Conservation (phyloP, 73 alveolate species). For the Blepharisma japonicum region DNA sequence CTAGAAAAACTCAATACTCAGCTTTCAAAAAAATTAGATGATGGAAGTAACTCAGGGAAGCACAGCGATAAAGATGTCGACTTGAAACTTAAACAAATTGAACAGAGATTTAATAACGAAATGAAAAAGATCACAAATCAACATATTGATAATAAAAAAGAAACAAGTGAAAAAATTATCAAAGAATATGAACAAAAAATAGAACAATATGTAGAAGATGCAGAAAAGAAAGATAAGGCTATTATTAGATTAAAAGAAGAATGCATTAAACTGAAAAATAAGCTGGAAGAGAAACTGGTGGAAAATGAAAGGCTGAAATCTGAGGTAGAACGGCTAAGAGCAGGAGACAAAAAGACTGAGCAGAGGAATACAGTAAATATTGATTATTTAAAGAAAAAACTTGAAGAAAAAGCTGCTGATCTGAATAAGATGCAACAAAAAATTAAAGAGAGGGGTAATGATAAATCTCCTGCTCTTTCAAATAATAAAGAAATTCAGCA, state of each 20-base stretch:
- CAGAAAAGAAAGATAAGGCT: neutral
- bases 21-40: too few species aligned
- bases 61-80: constrained; percentile 37
- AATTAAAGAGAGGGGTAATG: neutral
- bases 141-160: neutral
- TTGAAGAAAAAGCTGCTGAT: constrained; percentile 20
- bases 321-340: neutral
- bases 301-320: constrained; percentile 9
- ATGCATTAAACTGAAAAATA: constrained; percentile 19
- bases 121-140: neutral
- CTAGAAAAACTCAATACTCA: constrained; percentile 33
- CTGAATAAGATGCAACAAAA: constrained; percentile 3
- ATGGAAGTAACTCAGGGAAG: too few species aligned
- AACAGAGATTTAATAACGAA: constrained; percentile 22
- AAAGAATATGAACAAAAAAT: neutral
- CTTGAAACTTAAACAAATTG: neutral
- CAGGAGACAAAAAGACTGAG: neutral
- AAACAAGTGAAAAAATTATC: neutral
- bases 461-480: too few species aligned
- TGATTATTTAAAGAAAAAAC: neutral
- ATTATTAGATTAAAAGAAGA: neutral
- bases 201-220: neutral
- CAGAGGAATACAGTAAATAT: neutral
- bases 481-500: too few species aligned
- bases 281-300: neutral